Conservation (phyloP, 2,329 filamentous ascomycete genomes). For the Diplodia mutila region DNA sequence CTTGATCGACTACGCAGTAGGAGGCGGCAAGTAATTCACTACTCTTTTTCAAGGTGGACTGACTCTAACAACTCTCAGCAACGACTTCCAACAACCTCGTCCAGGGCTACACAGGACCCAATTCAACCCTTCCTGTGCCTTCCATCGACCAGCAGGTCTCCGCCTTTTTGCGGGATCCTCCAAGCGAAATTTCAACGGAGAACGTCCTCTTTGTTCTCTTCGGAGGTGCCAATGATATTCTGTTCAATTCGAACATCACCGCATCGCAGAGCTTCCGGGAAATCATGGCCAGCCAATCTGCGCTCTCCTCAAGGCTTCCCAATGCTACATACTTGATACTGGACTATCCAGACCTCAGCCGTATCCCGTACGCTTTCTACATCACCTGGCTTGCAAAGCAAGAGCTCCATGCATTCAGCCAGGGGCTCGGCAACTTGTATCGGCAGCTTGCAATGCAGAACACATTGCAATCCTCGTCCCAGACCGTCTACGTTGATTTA, state of each 20-base stretch:
- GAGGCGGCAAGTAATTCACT: not conserved
- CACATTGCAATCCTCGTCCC: not conserved
- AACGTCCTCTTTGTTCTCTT: not conserved
- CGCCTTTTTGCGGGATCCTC: not conserved
- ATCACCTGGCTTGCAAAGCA: not conserved
- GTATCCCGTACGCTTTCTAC: not conserved
- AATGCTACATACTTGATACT: not conserved
- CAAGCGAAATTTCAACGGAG: not conserved
- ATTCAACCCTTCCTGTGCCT: not conserved
- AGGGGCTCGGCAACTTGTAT: not conserved
- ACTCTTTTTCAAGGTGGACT: not conserved
- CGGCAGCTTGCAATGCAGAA: not conserved
- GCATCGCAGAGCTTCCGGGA: not conserved
- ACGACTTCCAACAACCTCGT: not conserved
- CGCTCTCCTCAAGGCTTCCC: not conserved
- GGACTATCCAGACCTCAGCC: not conserved
- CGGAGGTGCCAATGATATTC: conserved; percentile 3
- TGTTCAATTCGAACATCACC: not conserved
- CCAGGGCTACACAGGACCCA: conserved; percentile 1
- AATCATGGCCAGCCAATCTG: not conserved
- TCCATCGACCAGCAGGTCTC: not conserved
- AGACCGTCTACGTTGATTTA: not conserved
- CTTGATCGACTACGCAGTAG: not conserved
- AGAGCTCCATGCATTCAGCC: not conserved
- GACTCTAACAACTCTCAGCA: not conserved